Evolutionary conservation across 2,329 filamentous ascomycete species (phyloP).

Genomic region (Penicillium olsonii): DNA sequence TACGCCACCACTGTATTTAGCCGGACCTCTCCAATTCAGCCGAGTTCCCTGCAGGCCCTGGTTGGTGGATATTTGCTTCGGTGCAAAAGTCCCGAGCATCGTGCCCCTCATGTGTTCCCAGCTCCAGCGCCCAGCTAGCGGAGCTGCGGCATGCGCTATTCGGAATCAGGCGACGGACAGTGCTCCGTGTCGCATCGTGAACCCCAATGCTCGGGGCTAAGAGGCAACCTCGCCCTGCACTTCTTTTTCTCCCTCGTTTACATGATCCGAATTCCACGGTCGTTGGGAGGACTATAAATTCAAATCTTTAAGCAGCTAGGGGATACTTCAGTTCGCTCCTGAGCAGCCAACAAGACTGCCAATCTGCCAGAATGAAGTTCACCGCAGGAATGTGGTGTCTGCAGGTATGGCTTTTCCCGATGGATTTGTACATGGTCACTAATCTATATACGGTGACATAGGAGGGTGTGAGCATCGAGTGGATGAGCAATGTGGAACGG

Average conservation of each 20-base stretch:
- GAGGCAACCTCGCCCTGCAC: background rate
- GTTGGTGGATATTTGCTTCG: constrained; percentile 10
- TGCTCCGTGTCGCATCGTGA: constrained; percentile 17
- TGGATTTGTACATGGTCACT: background rate
- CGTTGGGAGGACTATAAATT: background rate
- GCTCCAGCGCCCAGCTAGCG: constrained; percentile 2
- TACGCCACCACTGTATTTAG: constrained; percentile 11
- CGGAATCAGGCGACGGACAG: constrained; percentile 12
- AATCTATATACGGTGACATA: constrained; percentile 8
- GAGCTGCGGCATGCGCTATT: constrained; percentile 3
- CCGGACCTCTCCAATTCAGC: constrained; percentile 18
- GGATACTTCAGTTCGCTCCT: no score
- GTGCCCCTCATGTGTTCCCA: constrained; percentile 3
- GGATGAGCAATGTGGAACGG: constrained; percentile 46
- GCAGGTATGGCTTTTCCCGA: constrained; percentile 19
- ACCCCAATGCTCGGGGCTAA: background rate
- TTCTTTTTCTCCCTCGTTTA: background rate
- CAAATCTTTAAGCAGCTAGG: background rate
- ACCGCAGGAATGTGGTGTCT: constrained; percentile 45
- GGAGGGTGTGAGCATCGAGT: constrained; percentile 42
- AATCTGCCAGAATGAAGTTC: constrained; percentile 40
- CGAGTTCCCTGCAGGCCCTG: constrained; percentile 3
- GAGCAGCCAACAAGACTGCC: background rate
- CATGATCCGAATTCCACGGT: background rate
- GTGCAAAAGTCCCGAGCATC: background rate